Conservation (phyloP, 2,329 filamentous ascomycete species). For the Bisporella sp. region DNA sequence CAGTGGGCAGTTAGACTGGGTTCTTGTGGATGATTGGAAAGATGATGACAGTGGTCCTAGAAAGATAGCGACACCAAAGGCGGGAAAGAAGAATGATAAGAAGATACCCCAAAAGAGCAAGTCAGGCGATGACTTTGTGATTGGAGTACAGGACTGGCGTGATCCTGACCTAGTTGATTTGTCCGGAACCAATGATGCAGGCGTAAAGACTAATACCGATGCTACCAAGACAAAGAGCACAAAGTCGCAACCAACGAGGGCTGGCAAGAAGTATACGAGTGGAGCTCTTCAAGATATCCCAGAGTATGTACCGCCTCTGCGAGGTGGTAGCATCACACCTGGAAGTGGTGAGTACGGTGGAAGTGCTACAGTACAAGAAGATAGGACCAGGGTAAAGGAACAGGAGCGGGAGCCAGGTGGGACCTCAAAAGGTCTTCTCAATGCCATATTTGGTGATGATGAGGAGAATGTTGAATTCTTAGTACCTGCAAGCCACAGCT, state of each 20-base stretch:
- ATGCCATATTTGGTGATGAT: constrained; percentile 43
- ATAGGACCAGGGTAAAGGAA: constrained; percentile 23
- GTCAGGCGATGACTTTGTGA: constrained; percentile 60
- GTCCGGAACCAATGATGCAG: constrained; percentile 17
- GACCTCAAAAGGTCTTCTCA: constrained; percentile 35
- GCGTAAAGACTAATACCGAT: constrained; percentile 23
- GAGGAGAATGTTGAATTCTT: constrained; percentile 30
- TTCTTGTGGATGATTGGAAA: constrained; percentile 59
- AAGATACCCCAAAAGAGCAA: constrained; percentile 19
- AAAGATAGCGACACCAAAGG: constrained; percentile 34
- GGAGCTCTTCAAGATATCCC: constrained; percentile 24
- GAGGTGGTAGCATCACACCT: constrained; percentile 63
- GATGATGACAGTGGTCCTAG: constrained; percentile 39
- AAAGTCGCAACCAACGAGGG: constrained; percentile 11
- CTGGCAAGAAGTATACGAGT: constrained; percentile 21
- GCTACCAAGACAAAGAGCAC: constrained; percentile 15
- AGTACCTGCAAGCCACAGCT: constrained; percentile 4
- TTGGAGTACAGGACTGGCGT: constrained; percentile 82
- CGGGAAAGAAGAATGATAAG: constrained; percentile 29
- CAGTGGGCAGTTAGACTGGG: constrained; percentile 70
- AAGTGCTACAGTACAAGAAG: constrained; percentile 11
- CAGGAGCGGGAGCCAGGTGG: constrained; percentile 11
- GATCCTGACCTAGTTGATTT: constrained; percentile 63
- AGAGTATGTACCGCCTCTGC: constrained; percentile 31
- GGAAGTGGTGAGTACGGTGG: constrained; percentile 62